Base-by-base conservation (phyloP, 352 stramenopile species). In the Phytophthora ramorum region DNA sequence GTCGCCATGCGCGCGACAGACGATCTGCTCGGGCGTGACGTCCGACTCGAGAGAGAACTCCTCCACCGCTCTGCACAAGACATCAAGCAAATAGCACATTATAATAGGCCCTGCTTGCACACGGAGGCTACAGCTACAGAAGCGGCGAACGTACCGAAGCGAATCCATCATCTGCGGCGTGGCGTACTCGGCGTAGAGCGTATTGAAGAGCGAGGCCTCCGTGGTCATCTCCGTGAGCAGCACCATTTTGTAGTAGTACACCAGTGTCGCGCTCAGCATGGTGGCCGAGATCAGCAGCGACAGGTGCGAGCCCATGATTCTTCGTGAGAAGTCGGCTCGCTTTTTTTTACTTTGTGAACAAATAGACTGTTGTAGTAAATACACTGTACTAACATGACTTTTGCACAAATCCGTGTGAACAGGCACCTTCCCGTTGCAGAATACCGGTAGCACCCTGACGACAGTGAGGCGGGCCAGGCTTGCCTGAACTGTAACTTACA, bases 161-260 rank as follows among this genome's bases (percentile, higher is more conserved):
- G 83, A 72, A 35, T 87, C 76, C 34, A 80, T 66, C 65, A 91
- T 86, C 43, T 89, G 78, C 48, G 73, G 70, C 35, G 75, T 87
- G 69, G 66, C 75, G 64, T 85, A 90, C 55, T 91, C 83, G 34
- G 83, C 78, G 71, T 91, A 88, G 44, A 91, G 83, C 65, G 81
- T 89, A 69, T 91, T 87, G 66, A 90, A 91, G 51, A 88, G 76
- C 64, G 81, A 79, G 22, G 80, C 78, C 58, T 91, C 83, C 7
- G 81, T 83, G 50, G 78, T 89, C 58, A 89, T 79, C 73, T 91
- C 80, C 12, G 82, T 88, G 40, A 91, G 83, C 50, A 90, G 65
- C 40, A 91, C 81, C 75, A 88, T 89, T 56, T 76, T 80, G 73
- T 89, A 89, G 73, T 87, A 90, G 64, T 92, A 92, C 35, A 87